Conservation (phyloP, 2,329 filamentous ascomycete genomes). For the Mycocentrospora acerina region DNA sequence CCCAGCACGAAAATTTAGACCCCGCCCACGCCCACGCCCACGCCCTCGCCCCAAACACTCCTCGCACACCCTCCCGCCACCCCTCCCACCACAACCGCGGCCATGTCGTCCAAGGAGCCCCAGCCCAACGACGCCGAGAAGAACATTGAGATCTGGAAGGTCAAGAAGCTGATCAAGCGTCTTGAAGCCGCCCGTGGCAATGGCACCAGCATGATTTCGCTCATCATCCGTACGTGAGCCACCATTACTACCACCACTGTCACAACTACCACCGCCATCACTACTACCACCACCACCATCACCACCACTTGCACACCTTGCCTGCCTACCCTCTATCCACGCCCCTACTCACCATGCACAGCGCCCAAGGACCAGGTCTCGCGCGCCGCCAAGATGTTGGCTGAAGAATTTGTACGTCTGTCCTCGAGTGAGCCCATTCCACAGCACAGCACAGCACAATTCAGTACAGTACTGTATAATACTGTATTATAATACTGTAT, state of each 20-base stretch:
- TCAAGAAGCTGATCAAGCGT: conserved; percentile 99
- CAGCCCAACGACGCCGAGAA: conserved; percentile 95
- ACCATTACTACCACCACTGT: conserved; percentile 1
- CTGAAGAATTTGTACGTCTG: conserved; percentile 93
- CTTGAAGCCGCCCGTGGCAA: conserved; percentile 96
- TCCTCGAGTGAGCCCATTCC: no score
- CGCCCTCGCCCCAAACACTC: conserved; percentile 8
- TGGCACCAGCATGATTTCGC: conserved; percentile 99
- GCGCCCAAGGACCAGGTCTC: conserved; percentile 98
- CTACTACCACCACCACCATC: conserved; percentile 1
- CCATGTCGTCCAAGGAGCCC: conserved; percentile 40
- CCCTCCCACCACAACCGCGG: conserved; percentile 23
- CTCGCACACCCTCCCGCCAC: conserved; percentile 4
- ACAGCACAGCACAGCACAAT: no score
- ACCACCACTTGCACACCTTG: no score
- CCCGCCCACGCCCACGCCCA: conserved; percentile 16
- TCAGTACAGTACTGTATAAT: no score
- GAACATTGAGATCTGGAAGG: conserved; percentile 94
- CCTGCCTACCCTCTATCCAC: not conserved
- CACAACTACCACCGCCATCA: not conserved
- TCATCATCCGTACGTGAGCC: conserved; percentile 83
- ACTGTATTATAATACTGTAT: no score
- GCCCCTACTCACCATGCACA: conserved; percentile 44
- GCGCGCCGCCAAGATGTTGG: conserved; percentile 97
- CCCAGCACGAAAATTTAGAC: conserved; percentile 6